Evolutionary conservation across 164 flowering plant genomes (phyloP).

Genomic region (Euptelea pleiosperma): DNA sequence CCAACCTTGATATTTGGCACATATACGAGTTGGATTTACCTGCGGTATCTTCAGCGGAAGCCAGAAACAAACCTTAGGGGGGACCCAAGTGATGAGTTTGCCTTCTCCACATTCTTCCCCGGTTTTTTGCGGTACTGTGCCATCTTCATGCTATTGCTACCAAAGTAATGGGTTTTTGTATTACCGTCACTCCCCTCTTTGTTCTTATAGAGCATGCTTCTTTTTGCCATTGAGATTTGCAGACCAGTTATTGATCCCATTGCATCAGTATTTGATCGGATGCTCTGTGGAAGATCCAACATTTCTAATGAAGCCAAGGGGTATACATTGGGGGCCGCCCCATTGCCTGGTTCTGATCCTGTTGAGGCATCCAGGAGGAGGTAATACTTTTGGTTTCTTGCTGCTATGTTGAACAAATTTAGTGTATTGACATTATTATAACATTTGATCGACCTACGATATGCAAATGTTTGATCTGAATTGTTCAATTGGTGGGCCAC

Average conservation of each 20-base stretch:
- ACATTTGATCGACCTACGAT: neutral
- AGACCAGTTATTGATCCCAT: slow-evolving; percentile 90
- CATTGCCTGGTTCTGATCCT: slow-evolving; percentile 89
- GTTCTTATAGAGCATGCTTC: slow-evolving; percentile 7
- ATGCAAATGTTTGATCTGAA: neutral
- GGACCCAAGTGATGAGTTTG: slow-evolving; percentile 95
- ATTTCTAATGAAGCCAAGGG: slow-evolving; percentile 47
- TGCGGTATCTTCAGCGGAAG: slow-evolving; percentile 76
- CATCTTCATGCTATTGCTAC: slow-evolving; percentile 5
- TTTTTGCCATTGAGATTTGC: slow-evolving; percentile 24
- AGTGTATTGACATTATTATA: no score
- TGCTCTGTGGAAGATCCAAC: slow-evolving; percentile 74
- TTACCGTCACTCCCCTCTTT: neutral
- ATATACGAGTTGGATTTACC: slow-evolving; percentile 88
- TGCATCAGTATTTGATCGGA: slow-evolving; percentile 64
- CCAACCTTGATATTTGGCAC: slow-evolving; percentile 82
- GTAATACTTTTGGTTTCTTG: no score
- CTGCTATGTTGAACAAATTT: no score
- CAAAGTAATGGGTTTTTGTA: neutral
- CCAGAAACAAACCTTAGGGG: slow-evolving; percentile 80
- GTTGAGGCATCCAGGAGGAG: slow-evolving; percentile 95
- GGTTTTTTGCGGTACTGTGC: slow-evolving; percentile 59
- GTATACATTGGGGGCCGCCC: slow-evolving; percentile 50
- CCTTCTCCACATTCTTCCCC: slow-evolving; percentile 93
- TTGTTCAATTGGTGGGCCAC: neutral